Base-by-base conservation (phyloP, 441 rosid genomes). In the Isatis lusitanica region DNA sequence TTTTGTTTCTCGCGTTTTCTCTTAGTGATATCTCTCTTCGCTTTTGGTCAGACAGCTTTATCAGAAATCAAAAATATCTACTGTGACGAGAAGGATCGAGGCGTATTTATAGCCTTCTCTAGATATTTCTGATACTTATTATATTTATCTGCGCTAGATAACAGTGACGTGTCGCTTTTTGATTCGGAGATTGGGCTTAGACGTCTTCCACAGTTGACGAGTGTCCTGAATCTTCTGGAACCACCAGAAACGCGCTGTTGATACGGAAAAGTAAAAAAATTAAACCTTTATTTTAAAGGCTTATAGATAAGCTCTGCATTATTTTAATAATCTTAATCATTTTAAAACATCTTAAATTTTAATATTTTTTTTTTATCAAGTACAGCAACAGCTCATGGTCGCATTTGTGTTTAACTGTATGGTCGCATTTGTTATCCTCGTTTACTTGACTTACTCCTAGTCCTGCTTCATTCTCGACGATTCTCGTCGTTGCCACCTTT, bases 171-270 rank as follows among this genome's bases (percentile, higher is more conserved):
- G 74, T 4, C 63, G 1, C 0, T 0, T 0, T 76, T 31, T 70
- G 11, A 64, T 76, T 76, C 39, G 75, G n/a, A 4, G 0, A 0
- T 10, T 7, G 4, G 4, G 60, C 38, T 21, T 30, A 64, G 18
- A 24, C 67, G 12, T 30, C 47, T 21, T 70, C 9, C 2, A 7
- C 11, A 10, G 2, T 5, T 15, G 68, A 48, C 73, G 1, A 46
- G 75, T 76, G 79, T 76, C 66, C 38, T 31, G 55, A 70, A 69
- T 63, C 60, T 56, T 76, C 79, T 63, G 59, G 66, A 71, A 50
- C 7, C 69, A 70, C 36, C 69, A 11, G 5, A 51, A 38, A 63
- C 79, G 42, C 74, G 70, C 64, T 43, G 44, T 15, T 62, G 9
- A 74, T 31, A 33, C 44, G 35, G 38, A 0, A 16, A 68, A 62